Evolutionary conservation across 352 stramenopile species (phyloP).

Genomic region (Blastocystis sp.): DNA sequence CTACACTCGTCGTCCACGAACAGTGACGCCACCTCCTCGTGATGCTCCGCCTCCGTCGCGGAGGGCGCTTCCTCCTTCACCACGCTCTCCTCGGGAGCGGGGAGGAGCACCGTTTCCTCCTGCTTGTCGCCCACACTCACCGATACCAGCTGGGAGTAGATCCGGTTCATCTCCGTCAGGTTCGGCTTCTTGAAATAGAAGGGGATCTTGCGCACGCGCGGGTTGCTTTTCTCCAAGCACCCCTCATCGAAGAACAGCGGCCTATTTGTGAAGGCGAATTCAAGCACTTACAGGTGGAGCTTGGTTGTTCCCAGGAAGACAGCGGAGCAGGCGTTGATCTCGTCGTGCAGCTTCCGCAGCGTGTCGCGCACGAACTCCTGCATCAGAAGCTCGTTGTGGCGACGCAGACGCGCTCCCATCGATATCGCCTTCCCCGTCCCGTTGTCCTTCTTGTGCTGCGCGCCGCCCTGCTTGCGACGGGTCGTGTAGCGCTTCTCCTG

Average conservation of each 20-base stretch:
- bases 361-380: conserved; percentile 82
- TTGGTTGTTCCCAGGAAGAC: conserved; percentile 85
- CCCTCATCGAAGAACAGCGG: conserved; percentile 40
- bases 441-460: conserved; percentile 82
- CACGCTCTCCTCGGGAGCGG: conserved; percentile 75
- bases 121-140: conserved; percentile 82
- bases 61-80: neutral
- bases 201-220: conserved; percentile 82
- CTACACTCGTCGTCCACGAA: conserved; percentile 77
- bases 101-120: conserved; percentile 81
- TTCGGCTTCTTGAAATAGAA: conserved; percentile 85
- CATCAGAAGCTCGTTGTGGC: conserved; percentile 85
- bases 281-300: conserved; percentile 77
- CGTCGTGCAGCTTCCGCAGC: conserved; percentile 81
- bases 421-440: conserved; percentile 83
- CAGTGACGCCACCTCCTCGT: conserved; percentile 75
- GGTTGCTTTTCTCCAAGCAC: conserved; percentile 77
- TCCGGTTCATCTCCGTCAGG: conserved; percentile 80
- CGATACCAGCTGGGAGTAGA: conserved; percentile 70
- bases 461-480: conserved; percentile 84
- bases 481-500: conserved; percentile 87
- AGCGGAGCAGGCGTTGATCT: conserved; percentile 81
- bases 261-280: conserved; percentile 62
- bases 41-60: conserved; percentile 68
- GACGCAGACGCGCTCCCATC: conserved; percentile 83